Evolutionary conservation across 257 asterid genomes (phyloP).

Genomic region (Penstemon davidsonii): DNA sequence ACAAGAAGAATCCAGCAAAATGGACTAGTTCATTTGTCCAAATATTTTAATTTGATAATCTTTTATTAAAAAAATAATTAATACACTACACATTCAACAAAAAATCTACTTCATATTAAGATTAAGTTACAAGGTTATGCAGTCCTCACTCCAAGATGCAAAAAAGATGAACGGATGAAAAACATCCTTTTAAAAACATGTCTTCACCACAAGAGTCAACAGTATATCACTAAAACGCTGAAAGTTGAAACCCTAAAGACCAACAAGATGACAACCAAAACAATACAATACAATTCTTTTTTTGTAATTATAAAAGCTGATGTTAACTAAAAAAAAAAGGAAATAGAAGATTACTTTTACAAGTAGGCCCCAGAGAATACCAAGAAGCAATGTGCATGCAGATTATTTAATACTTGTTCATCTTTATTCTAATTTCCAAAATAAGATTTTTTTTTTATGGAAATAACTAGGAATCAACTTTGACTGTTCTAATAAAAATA

Average conservation of each 20-base stretch:
- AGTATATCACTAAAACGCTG: no score
- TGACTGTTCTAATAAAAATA: constrained; percentile 15
- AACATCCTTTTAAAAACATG: constrained; percentile 12
- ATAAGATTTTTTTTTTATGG: constrained; percentile 2
- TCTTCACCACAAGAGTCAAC: constrained; percentile 11
- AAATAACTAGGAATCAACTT: constrained; percentile 19
- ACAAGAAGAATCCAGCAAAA: constrained; percentile 9
- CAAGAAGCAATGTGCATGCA: constrained; percentile 22
- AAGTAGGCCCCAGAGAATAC: constrained; percentile 12
- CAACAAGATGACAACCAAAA: constrained; percentile 14
- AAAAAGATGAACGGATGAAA: not conserved
- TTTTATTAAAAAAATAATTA: not conserved
- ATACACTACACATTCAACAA: not conserved
- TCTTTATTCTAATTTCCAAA: constrained; percentile 2
- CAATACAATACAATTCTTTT: constrained; percentile 1
- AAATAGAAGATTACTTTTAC: not conserved
- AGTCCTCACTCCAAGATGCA: constrained; percentile 14
- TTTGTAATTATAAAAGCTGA: not conserved
- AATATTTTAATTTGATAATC: not conserved
- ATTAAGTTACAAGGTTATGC: constrained; percentile 4
- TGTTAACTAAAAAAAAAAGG: not conserved
- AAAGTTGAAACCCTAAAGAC: constrained; percentile 12
- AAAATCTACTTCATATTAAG: not conserved
- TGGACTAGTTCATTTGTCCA: constrained; percentile 1
- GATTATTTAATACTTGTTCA: not conserved